These are phyloP conservation scores for Amanita molliuscula DNA, from an alignment of 768 basidiomycete species.

Conservation along the genomic window DNA sequence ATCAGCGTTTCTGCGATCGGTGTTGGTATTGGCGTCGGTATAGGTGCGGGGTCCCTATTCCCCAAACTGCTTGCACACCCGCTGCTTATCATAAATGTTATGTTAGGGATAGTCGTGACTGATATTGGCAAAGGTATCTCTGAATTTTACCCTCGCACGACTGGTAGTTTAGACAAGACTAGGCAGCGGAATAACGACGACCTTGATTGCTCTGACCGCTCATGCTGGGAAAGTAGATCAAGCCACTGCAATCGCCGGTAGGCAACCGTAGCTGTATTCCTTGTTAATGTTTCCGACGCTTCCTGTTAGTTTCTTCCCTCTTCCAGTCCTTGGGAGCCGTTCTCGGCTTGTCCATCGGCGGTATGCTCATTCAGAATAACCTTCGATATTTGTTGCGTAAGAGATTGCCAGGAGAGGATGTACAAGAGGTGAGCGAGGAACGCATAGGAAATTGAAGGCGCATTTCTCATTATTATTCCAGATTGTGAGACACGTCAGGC, in stretches of 20 bases:
- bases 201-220: conserved; percentile 49
- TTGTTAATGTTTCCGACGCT: background rate
- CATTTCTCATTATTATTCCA: conserved; percentile 13
- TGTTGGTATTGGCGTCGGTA: conserved; percentile 25
- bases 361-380: conserved; percentile 43
- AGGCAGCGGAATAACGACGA: conserved; percentile 46
- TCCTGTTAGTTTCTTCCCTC: conserved; percentile 43
- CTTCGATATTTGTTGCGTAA: conserved; percentile 33
- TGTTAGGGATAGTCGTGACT: conserved; percentile 23
- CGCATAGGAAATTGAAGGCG: background rate
- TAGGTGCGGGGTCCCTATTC: too few relatives aligned
- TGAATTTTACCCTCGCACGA: background rate
- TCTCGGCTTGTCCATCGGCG: conserved; percentile 45
- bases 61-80: too few relatives aligned
- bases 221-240: conserved; percentile 54
- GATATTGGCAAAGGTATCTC: conserved; percentile 31
- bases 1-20: conserved; percentile 24
- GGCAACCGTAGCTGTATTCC: conserved; percentile 5
- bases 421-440: conserved; percentile 37
- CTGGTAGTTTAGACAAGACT: background rate
- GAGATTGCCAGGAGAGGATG: conserved; percentile 31
- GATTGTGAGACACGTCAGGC: conserved; percentile 40
- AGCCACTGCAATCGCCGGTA: conserved; percentile 56
- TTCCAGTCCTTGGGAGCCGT: conserved; percentile 57
- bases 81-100: background rate